Percentiles rank a stretch among this genome's conserved stretches.
Conservation (phyloP, 2,329 filamentous ascomycete species). For the Cercospora sp. region DNA sequence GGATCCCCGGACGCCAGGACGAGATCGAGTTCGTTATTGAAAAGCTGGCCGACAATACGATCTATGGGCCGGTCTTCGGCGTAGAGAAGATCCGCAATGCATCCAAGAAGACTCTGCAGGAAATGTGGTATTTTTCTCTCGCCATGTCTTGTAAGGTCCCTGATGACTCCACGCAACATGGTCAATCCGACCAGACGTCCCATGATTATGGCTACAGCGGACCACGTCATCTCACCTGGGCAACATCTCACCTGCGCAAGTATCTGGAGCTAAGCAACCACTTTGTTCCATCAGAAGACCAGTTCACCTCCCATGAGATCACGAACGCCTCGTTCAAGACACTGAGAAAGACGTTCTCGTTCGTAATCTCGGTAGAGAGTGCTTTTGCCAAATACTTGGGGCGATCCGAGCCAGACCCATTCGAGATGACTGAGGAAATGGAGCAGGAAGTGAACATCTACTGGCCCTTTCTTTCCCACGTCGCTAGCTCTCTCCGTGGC, state of each 20-base stretch:
- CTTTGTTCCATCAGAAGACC: background rate
- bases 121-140: background rate
- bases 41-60: background rate
- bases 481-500: background rate
- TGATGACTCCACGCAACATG: background rate
- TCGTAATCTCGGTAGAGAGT: too few relatives aligned
- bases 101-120: background rate
- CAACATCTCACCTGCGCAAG: background rate
- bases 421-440: background rate
- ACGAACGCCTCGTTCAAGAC: background rate
- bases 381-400: too few relatives aligned
- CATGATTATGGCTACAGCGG: too few relatives aligned
- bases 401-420: background rate
- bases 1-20: background rate
- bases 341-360: background rate
- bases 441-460: background rate
- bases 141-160: background rate
- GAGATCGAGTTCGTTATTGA: background rate
- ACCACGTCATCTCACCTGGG: background rate
- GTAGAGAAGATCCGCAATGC: background rate
- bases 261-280: background rate
- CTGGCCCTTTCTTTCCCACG: background rate
- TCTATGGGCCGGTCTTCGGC: background rate
- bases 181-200: too few relatives aligned
- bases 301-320: background rate